Evolutionary conservation across 345 rosid genomes (phyloP).

Genomic region (Aquilaria malaccensis): DNA sequence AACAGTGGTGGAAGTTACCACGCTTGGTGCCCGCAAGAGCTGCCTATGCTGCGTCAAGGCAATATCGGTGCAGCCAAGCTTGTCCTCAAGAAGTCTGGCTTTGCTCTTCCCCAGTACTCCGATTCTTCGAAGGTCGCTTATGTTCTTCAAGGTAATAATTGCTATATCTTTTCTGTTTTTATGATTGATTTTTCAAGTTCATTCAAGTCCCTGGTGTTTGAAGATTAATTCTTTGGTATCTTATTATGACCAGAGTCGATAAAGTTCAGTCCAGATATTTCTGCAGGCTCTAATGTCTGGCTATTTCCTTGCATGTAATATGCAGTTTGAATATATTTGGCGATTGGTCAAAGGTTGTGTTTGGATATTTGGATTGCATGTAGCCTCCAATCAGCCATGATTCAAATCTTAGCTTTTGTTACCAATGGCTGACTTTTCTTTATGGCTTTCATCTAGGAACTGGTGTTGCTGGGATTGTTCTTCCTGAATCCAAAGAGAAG

Average conservation of each 20-base stretch:
- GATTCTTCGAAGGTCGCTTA: conserved; percentile 89
- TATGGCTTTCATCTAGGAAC: conserved; percentile 28
- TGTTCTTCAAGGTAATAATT: conserved; percentile 65
- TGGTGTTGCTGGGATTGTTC: conserved; percentile 81
- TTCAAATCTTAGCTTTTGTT: no score
- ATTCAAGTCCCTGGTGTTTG: no score
- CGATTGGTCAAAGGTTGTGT: no score
- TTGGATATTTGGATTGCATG: no score
- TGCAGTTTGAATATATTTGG: no score
- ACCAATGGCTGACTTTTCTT: not conserved
- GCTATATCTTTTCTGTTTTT: not conserved
- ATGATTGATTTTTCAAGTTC: no score
- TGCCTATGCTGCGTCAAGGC: conserved; percentile 64
- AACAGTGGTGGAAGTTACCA: conserved; percentile 73
- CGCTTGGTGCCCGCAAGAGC: conserved; percentile 73
- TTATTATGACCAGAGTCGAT: no score
- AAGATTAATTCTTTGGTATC: no score
- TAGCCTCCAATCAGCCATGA: no score
- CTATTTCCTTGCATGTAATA: no score
- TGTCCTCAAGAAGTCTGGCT: conserved; percentile 69
- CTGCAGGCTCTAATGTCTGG: no score
- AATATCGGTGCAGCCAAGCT: conserved; percentile 93
- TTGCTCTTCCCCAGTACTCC: conserved; percentile 82
- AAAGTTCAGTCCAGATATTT: no score
- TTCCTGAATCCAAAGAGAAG: conserved; percentile 87